Evolutionary conservation across 345 rosid genomes (phyloP).

Genomic region (Cochlearia excelsa): DNA sequence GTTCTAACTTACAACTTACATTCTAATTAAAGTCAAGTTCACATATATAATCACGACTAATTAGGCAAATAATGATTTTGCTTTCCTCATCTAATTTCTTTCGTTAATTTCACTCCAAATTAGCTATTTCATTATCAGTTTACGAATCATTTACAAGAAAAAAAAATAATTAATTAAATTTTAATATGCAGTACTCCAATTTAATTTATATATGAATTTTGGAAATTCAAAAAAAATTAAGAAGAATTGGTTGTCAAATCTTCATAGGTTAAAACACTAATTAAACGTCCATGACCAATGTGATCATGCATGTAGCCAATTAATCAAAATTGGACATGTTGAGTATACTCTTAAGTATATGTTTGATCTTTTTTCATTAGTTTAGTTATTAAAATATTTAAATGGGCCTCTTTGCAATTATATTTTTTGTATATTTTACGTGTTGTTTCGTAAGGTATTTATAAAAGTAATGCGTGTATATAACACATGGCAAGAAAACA

Average conservation of each 20-base stretch:
- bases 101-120: conserved; percentile 29
- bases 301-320: no score
- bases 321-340: no score
- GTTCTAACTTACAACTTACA: conserved; percentile 38
- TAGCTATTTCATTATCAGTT: conserved; percentile 11
- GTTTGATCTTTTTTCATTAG: no score
- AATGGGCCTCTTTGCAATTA: conserved; percentile 11
- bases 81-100: conserved; percentile 8
- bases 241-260: no score
- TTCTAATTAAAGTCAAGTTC: conserved; percentile 34
- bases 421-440: background rate
- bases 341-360: no score
- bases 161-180: no score
- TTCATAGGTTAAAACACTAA: no score
- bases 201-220: no score
- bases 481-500: conserved; percentile 34
- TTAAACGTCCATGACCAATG: no score
- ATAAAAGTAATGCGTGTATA: conserved; percentile 26
- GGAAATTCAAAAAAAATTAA: no score
- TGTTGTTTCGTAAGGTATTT: conserved; percentile 33
- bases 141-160: background rate
- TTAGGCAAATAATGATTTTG: conserved; percentile 26
- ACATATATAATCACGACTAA: conserved; percentile 25
- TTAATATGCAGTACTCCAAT: no score
- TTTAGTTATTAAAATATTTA: no score